Conservation (phyloP, 148 eudicot genomes). For the Vaccinium myrtillus region DNA sequence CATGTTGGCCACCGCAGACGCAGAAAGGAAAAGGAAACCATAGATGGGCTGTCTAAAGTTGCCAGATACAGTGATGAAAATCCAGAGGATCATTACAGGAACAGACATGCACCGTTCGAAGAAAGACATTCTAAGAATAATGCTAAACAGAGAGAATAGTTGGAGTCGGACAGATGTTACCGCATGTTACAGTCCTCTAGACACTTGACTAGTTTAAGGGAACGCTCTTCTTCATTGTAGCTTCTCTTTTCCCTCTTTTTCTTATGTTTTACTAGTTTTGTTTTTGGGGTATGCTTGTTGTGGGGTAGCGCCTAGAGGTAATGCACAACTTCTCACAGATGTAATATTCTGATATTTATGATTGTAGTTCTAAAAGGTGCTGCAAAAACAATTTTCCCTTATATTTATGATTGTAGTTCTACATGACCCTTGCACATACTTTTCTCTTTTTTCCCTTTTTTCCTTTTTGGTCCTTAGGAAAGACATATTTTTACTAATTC, state of each 20-base stretch:
- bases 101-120: conserved; percentile 16
- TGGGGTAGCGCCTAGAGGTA: not conserved
- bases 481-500: too few relatives aligned
- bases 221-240: not conserved
- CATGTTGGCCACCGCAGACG: conserved; percentile 37
- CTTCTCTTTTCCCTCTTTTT: not conserved
- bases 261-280: not conserved
- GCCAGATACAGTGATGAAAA: conserved; percentile 27
- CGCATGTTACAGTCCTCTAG: not conserved
- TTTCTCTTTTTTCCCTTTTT: not conserved
- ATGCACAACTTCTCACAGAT: too few relatives aligned
- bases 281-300: not conserved
- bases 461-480: too few relatives aligned
- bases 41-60: conserved; percentile 22
- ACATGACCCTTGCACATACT: not conserved
- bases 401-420: not conserved
- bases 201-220: not conserved
- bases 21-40: conserved; percentile 36
- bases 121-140: conserved; percentile 19
- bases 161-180: not conserved
- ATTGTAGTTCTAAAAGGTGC: not conserved
- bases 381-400: not conserved
- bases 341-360: not conserved
- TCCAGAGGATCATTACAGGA: conserved; percentile 26
- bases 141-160: conserved; percentile 18